phyloP scores from a whole-genome alignment of 768 basidiomycete species.

The Podaxis sp. region DNA sequence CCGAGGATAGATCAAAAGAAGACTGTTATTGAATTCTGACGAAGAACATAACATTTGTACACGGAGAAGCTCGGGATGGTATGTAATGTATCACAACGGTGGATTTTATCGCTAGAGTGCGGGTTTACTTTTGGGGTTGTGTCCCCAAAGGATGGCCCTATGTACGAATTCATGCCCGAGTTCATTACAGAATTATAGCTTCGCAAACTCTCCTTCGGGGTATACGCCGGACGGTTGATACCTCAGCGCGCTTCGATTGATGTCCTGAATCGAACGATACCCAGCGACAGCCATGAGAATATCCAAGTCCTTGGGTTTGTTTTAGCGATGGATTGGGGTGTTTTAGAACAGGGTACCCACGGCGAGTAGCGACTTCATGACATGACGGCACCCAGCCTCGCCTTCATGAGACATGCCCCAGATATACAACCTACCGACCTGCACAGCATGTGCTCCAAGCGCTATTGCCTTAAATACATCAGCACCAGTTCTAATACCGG shows the following conservation, averaged over 20 bases:
- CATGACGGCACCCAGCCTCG: constrained; percentile 47
- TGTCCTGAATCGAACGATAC: background rate
- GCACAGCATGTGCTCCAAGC: constrained; percentile 48
- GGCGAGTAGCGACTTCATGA: constrained; percentile 47
- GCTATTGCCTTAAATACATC: constrained; percentile 57
- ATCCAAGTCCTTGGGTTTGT: background rate
- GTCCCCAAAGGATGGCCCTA: too few relatives aligned
- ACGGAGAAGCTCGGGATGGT: background rate
- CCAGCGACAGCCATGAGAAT: background rate
- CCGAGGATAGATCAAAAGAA: background rate
- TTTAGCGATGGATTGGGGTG: background rate
- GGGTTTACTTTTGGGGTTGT: too few relatives aligned
- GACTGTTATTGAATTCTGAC: background rate
- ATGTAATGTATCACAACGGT: too few relatives aligned
- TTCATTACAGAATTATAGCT: background rate
- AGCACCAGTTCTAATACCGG: constrained; percentile 45
- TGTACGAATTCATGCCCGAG: too few relatives aligned
- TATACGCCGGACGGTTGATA: background rate
- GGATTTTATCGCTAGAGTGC: too few relatives aligned
- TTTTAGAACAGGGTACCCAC: constrained; percentile 17
- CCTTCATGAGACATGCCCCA: constrained; percentile 52
- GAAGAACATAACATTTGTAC: background rate
- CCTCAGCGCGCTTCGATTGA: background rate
- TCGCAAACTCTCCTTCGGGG: background rate
- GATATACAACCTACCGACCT: constrained; percentile 44